Evolutionary conservation across 2,329 filamentous ascomycete genomes (phyloP), one percentile per base, ranked within the genome.

Genomic region (Fusarium odoratissimum): DNA sequence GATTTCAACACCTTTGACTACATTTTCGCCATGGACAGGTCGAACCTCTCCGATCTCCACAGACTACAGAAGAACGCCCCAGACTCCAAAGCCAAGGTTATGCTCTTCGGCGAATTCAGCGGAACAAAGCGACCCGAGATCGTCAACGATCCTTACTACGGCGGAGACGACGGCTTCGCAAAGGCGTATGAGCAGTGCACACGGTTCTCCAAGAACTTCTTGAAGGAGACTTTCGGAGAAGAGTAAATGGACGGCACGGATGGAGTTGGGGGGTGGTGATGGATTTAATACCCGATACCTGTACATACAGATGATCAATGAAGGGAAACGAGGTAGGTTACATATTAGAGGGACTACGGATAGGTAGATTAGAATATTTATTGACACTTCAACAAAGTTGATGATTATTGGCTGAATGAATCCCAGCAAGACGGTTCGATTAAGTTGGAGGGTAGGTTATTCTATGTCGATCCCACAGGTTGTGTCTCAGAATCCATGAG

Each of bases 1-100:
- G 96, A 99, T 82, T 97, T 98, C 77, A 85, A 91, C 62, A 87
- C 88, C 21, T 98, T 98, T 79, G 94, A 98, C 82, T 98, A 97
- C 83, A 91, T 99, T 67, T 91, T 99, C 64, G 95, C 93, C 68
- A 99, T 99, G 96, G 96, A 99, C 80, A 86, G 89, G 54, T 89
- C 91, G 49, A 98, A 98, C 80, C 85, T 97, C 48, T 85, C 87
- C 13, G 89, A 97, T 78, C 83, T 97, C 64, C 81, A 90, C 77
- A 86, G 90, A 38, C 82, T 91, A 78, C 85, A 89, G 72, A 84
- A 86, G 66, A 85, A 89, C 73, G 89, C 88, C 73, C 84, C 87
- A n/a, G 85, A 88, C 38, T 81, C 85, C 37, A 89, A 88, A 79
- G 90, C 90, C 8, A 87, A 89, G 78, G 89, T 97, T 59, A 91